Conservation (phyloP, 768 basidiomycete species). For the Phaeolepiota aurea region DNA sequence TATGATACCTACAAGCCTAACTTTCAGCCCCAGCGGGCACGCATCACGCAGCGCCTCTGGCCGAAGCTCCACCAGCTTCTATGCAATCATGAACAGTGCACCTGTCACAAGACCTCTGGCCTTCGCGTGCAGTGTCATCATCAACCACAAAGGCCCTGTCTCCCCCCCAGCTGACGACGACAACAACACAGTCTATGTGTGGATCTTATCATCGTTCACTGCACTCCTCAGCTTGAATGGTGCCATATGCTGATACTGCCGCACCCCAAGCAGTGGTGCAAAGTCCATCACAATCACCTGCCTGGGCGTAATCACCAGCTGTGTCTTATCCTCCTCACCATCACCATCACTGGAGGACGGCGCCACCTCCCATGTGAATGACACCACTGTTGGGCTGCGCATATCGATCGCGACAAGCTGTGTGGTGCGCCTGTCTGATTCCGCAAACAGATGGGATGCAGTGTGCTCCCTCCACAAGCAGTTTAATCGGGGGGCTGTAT, state of each 20-base stretch:
- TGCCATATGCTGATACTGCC: slow-evolving; percentile 45
- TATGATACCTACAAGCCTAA: slow-evolving; percentile 42
- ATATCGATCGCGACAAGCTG: slow-evolving; percentile 29
- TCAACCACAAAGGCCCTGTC: slow-evolving; percentile 17
- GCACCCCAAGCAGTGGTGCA: slow-evolving; percentile 36
- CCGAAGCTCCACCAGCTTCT: slow-evolving; percentile 26
- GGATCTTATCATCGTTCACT: slow-evolving; percentile 53
- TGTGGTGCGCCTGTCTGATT: slow-evolving; percentile 19
- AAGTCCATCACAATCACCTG: slow-evolving; percentile 52
- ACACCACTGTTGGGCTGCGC: slow-evolving; percentile 42
- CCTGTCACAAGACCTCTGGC: slow-evolving; percentile 47
- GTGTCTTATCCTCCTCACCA: no score
- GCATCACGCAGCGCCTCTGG: slow-evolving; percentile 33
- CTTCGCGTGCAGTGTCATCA: slow-evolving; percentile 49
- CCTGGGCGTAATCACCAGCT: slow-evolving; percentile 36
- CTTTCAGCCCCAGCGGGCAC: slow-evolving; percentile 25
- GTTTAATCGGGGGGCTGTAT: slow-evolving; percentile 51
- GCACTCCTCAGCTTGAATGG: slow-evolving; percentile 29
- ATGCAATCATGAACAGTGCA: slow-evolving; percentile 40
- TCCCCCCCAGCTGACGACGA: no score
- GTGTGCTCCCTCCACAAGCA: slow-evolving; percentile 40
- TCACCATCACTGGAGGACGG: no score
- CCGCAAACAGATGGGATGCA: slow-evolving; percentile 18
- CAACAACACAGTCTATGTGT: slow-evolving; percentile 57
- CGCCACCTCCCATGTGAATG: slow-evolving; percentile 44